phyloP scores from a whole-genome alignment of 768 basidiomycete genomes.

The Russula abietina region DNA sequence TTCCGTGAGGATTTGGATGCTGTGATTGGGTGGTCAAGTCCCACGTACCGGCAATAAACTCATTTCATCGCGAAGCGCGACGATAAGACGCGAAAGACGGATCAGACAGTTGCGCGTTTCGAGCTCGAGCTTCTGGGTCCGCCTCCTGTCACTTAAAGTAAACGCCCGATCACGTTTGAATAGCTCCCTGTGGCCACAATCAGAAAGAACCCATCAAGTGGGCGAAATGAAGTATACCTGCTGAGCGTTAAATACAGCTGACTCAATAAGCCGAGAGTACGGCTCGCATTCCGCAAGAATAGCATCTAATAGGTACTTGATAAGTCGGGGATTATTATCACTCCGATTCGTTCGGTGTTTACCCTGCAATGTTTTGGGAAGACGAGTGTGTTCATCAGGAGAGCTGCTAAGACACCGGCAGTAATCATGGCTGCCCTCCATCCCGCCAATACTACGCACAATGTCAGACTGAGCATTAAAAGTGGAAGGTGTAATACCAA shows the following conservation, averaged over 20 bases:
- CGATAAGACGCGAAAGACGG: constrained; percentile 35
- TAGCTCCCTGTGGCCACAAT: constrained; percentile 2
- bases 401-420: constrained; percentile 41
- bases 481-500: constrained; percentile 5
- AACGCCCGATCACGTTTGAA: constrained; percentile 30
- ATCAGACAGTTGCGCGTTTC: constrained; percentile 39
- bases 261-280: constrained; percentile 36
- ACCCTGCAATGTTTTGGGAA: constrained; percentile 46
- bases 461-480: background rate
- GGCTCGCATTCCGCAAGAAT: constrained; percentile 38
- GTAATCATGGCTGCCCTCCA: constrained; percentile 39
- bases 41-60: constrained; percentile 42
- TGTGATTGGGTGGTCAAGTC: background rate
- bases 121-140: constrained; percentile 38
- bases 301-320: constrained; percentile 31
- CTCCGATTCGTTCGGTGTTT: constrained; percentile 6
- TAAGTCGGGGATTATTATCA: background rate
- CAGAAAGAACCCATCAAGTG: background rate
- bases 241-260: constrained; percentile 41
- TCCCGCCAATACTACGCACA: constrained; percentile 35
- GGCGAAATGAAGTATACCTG: constrained; percentile 30
- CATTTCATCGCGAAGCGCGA: constrained; percentile 42
- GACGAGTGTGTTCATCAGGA: constrained; percentile 40
- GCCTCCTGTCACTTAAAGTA: constrained; percentile 32
- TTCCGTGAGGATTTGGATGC: background rate